A percentile compares a stretch with the other conserved stretches of the same genome.
Conservation (phyloP, 2,329 filamentous ascomycete genomes). For the Aspergillus niger region DNA sequence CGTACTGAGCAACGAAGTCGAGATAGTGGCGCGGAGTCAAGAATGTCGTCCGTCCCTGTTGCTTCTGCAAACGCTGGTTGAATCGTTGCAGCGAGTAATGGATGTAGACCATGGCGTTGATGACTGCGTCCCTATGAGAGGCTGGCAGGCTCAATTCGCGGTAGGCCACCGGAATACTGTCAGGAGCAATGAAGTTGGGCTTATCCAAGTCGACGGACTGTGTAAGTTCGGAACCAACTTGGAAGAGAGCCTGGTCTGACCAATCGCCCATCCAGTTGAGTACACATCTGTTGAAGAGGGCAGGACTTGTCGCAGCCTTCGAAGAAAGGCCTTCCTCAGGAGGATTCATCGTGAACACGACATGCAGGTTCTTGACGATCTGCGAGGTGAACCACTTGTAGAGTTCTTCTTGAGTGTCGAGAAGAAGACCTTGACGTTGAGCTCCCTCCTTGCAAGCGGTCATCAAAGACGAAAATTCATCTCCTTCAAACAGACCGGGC, state of each 20-base stretch:
- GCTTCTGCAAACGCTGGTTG: constrained; percentile 83
- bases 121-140: constrained; percentile 84
- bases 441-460: constrained; percentile 98
- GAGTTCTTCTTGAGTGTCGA: constrained; percentile 98
- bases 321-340: constrained; percentile 92
- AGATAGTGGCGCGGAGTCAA: constrained; percentile 96
- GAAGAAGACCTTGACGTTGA: constrained; percentile 87
- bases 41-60: constrained; percentile 90
- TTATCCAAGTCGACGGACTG: constrained; percentile 95
- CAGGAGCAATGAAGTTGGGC: constrained; percentile 79
- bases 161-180: constrained; percentile 91
- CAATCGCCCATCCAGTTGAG: constrained; percentile 99
- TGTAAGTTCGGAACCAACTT: constrained; percentile 93
- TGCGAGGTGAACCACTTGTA: constrained; percentile 99
- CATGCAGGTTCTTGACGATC: constrained; percentile 97
- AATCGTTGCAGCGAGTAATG: constrained; percentile 92
- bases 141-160: constrained; percentile 81
- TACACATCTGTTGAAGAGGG: constrained; percentile 98
- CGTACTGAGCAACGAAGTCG: constrained; percentile 97
- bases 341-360: constrained; percentile 99
- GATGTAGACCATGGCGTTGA: constrained; percentile 99
- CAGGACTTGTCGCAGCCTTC: constrained; percentile 95
- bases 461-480: constrained; percentile 98
- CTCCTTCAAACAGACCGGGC: constrained; percentile 96
- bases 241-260: constrained; percentile 98